Evolutionary conservation across 2,329 filamentous ascomycete genomes (phyloP), one percentile per base, ranked within the genome.

Genomic region (Pseudocercospora pini-densiflorae): DNA sequence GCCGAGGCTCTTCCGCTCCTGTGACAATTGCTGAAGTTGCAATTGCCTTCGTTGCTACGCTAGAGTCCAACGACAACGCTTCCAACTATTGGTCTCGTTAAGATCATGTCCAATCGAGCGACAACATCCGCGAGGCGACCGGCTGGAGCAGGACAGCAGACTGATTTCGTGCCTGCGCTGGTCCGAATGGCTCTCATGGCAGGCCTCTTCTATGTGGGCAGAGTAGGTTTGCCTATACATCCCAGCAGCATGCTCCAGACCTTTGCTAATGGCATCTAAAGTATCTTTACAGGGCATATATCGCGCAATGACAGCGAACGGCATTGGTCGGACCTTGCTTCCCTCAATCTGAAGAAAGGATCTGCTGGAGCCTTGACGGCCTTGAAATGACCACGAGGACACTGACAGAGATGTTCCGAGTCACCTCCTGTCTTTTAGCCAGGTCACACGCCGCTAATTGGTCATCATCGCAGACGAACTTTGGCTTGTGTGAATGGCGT

Each of bases 131-230:
- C 36, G 36, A 40, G 36, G 36, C 36, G 36, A 40, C 36, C 36
- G 14, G 36, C 36, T 40, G 36, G 14, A 16, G 36, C 40, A 43
- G 16, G 40, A 19, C 40, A 43, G 27, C 21, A 31, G 51, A 55
- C 51, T 27, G 51, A 55, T 5, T 55, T 55, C 16, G 24, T 55
- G 27, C 51, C 51, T 55, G 51, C 51, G 12, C n/a, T 55, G 27
- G 51, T 55, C 27, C 51, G 51, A 4, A 55, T 55, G 51, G 16
- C 27, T 29, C 27, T 55, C 23, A 55, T 55, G 51, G 51, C 51
- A 27, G 51, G 27, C 16, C 16, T 55, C 8, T 55, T 55, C 51
- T 55, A 55, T 23, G 24, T 19, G 16, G 51, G 51, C 27, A 27
- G 51, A 27, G 51, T 55, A 16, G 8, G 51, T 43, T n/a, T 8